Evolutionary conservation across 768 basidiomycete species (phyloP).

Genomic region (Jaapia argillacea): DNA sequence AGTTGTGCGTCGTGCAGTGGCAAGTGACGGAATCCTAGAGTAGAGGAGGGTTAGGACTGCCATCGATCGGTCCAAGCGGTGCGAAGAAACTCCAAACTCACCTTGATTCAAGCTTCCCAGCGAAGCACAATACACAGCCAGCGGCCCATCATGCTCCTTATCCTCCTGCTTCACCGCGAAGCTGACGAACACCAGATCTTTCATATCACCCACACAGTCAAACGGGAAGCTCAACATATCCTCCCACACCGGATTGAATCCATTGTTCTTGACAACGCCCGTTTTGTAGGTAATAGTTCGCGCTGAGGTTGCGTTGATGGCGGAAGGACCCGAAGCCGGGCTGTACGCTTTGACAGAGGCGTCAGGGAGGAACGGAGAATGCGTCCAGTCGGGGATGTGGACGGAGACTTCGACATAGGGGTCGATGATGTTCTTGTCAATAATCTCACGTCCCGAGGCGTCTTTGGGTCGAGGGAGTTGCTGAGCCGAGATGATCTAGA

Average conservation of each 20-base stretch:
- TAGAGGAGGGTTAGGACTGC: constrained; percentile 12
- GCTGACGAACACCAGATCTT: constrained; percentile 75
- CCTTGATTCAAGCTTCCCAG: constrained; percentile 67
- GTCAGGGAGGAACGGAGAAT: constrained; percentile 19
- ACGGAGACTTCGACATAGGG: constrained; percentile 79
- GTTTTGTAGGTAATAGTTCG: constrained; percentile 49
- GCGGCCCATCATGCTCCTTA: constrained; percentile 46
- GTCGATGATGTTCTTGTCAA: constrained; percentile 46
- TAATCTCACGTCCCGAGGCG: constrained; percentile 46
- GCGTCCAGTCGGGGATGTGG: constrained; percentile 64
- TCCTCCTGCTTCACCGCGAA: constrained; percentile 67
- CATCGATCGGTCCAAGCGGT: constrained; percentile 19
- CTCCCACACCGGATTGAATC: constrained; percentile 90
- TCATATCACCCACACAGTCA: constrained; percentile 65
- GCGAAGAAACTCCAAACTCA: constrained; percentile 30
- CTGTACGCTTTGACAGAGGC: constrained; percentile 7
- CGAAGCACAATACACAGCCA: constrained; percentile 68
- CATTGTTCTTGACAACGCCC: constrained; percentile 66
- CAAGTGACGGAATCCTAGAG: constrained; percentile 76
- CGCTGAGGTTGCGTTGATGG: constrained; percentile 22
- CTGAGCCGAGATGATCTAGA: constrained; percentile 75
- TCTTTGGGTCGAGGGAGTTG: constrained; percentile 75
- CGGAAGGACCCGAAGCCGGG: constrained; percentile 7
- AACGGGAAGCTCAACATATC: constrained; percentile 64
- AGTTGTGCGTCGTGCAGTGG: constrained; percentile 84